Evolutionary conservation across 2,329 filamentous ascomycete genomes (phyloP), one percentile per base, ranked within the genome.

Genomic region (Xylaria sp.): DNA sequence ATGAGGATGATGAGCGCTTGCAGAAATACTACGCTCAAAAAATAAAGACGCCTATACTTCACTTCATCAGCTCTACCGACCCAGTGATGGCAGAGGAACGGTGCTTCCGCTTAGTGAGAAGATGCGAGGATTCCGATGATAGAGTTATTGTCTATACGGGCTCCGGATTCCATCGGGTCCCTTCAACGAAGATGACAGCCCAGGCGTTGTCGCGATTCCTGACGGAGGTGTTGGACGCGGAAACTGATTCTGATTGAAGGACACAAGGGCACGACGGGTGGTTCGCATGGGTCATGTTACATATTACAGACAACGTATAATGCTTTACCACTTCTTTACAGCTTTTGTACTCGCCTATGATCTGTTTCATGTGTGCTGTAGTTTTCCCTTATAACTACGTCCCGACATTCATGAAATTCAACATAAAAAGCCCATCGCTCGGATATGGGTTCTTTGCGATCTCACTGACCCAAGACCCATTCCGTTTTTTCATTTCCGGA

Each of bases 51-150:
- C 67, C 67, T 23, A 69, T 69, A 23, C 52, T 69, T 37, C 67
- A 69, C 48, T 69, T 69, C 37, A 69, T 69, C 44, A 66, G 67
- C 25, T 69, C 67, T 25, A 69, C 67, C 31, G 67, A 69, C 67
- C 67, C 67, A 2, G 67, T 69, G 46, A 59, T 69, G 63, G 67
- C 67, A 18, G 67, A 69, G 58, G 67, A 69, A 44, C 67, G 67
- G 13, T 69, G 67, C 57, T 69, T 69, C 58, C 67, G 67, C 44
- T 63, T 69, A 15, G 67, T 69, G n/a, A 63, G 10, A 18, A 57
- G 54, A 56, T 69, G 67, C 48, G 67, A 69, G 20, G 67, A 69
- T 28, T 34, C 67, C 10, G 63, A 69, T 20, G 67, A 69, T 41
- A 69, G 37, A 55, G 66, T 68, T 55, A 39, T 68, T 52, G 66